Conservation (phyloP, 2,329 filamentous ascomycete species). For the Aureobasidium namibiae region DNA sequence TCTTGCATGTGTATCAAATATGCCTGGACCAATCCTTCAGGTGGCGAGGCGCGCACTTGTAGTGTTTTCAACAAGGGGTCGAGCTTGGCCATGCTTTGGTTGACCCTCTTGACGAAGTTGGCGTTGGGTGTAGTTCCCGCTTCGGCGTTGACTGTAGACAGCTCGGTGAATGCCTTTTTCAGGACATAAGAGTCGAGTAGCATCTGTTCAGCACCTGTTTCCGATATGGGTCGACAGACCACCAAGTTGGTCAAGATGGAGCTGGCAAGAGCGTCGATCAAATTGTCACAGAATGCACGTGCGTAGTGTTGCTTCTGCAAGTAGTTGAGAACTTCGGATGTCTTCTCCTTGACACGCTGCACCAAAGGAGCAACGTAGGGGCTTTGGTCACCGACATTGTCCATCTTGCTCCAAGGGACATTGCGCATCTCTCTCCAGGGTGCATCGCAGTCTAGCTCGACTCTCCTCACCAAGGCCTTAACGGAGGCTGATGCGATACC, state of each 20-base stretch:
- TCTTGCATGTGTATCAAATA: slow-evolving; percentile 97
- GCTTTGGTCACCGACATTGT: slow-evolving; percentile 87
- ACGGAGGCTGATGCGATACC: slow-evolving; percentile 87
- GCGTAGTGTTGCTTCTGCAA: slow-evolving; percentile 90
- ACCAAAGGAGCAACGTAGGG: slow-evolving; percentile 81
- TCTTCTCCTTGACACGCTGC: slow-evolving; percentile 60
- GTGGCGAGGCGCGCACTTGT: slow-evolving; percentile 83
- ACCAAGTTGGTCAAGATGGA: slow-evolving; percentile 78
- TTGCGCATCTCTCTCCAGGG: slow-evolving; percentile 97
- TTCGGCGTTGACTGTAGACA: slow-evolving; percentile 55
- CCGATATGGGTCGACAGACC: slow-evolving; percentile 81
- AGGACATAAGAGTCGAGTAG: slow-evolving; percentile 88
- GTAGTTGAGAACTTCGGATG: slow-evolving; percentile 65
- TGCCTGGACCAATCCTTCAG: slow-evolving; percentile 90
- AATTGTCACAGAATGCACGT: slow-evolving; percentile 86
- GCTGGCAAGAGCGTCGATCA: slow-evolving; percentile 79
- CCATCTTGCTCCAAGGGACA: slow-evolving; percentile 88
- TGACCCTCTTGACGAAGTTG: slow-evolving; percentile 78
- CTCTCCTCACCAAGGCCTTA: slow-evolving; percentile 70
- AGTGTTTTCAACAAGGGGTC: slow-evolving; percentile 93
- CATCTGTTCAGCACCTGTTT: slow-evolving; percentile 97
- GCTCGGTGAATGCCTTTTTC: slow-evolving; percentile 66
- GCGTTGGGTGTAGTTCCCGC: slow-evolving; percentile 45
- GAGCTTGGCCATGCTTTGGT: slow-evolving; percentile 73
- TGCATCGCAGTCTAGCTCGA: slow-evolving; percentile 74